Percentiles rank a stretch among this genome's conserved stretches.
These are phyloP conservation scores for Tetratostichococcus sp. DNA, from an alignment of 139 green algal species.

Conservation along the genomic window DNA sequence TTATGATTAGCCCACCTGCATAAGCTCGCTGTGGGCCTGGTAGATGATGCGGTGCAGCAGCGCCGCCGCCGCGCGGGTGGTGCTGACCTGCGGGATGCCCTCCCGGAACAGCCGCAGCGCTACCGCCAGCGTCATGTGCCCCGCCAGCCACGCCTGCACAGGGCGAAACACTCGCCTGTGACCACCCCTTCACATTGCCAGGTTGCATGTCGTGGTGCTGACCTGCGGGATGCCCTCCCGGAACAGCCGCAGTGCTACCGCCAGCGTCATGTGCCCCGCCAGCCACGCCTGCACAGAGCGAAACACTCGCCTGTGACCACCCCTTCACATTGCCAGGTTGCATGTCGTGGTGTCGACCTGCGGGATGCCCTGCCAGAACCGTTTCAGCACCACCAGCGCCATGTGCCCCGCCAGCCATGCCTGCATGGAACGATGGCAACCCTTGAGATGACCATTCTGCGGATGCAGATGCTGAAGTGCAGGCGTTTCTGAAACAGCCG, in stretches of 20 bases:
- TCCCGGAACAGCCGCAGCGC: background rate
- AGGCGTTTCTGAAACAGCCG: background rate
- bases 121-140: background rate
- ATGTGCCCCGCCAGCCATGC: background rate
- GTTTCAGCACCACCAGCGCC: too few relatives aligned
- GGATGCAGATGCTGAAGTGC: too few relatives aligned
- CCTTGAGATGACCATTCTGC: too few relatives aligned
- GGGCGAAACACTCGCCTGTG: too few relatives aligned
- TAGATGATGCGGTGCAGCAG: background rate
- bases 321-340: too few relatives aligned
- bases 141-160: background rate
- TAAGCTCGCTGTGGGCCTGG: background rate
- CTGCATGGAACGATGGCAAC: background rate
- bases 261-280: background rate
- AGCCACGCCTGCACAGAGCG: background rate
- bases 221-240: background rate
- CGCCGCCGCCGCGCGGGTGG: background rate
- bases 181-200: too few relatives aligned
- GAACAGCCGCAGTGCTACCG: background rate
- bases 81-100: background rate
- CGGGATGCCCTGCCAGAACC: too few relatives aligned
- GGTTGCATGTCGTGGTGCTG: too few relatives aligned
- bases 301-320: too few relatives aligned
- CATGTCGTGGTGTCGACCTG: too few relatives aligned
- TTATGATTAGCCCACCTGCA: background rate